Percentiles rank a stretch among this genome's conserved stretches.
phyloP scores from a whole-genome alignment of 768 basidiomycete genomes.

The Boletus speciosus region DNA sequence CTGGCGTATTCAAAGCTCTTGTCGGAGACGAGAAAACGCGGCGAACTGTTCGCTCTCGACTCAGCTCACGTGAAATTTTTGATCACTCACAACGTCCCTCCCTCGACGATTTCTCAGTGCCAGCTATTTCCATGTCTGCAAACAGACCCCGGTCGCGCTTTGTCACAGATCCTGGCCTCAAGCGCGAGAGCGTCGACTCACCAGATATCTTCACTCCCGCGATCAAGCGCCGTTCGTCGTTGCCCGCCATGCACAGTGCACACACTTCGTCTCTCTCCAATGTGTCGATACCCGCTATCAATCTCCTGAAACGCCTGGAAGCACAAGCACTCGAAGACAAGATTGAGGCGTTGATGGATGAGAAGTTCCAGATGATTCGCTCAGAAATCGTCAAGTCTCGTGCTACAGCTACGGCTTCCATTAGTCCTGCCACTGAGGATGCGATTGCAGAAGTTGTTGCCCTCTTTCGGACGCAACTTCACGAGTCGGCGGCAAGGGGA shows the following conservation, averaged over 20 bases:
- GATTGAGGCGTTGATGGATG: slow-evolving; percentile 62
- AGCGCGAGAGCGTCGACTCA: slow-evolving; percentile 26
- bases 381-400: slow-evolving; percentile 35
- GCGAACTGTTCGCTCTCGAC: slow-evolving; percentile 68
- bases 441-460: slow-evolving; percentile 65
- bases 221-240: slow-evolving; percentile 51
- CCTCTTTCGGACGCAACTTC: slow-evolving; percentile 64
- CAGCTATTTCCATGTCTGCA: slow-evolving; percentile 61
- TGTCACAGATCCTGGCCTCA: slow-evolving; percentile 54
- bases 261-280: slow-evolving; percentile 44
- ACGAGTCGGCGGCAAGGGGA: slow-evolving; percentile 55
- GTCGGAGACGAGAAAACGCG: slow-evolving; percentile 66
- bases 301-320: slow-evolving; percentile 55
- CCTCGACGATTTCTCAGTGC: slow-evolving; percentile 71
- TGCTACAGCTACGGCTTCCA: slow-evolving; percentile 24
- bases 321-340: slow-evolving; percentile 59
- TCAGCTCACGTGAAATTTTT: slow-evolving; percentile 70
- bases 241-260: slow-evolving; percentile 51
- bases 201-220: slow-evolving; percentile 45
- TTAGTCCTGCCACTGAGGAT: slow-evolving; percentile 51
- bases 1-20: slow-evolving; percentile 81
- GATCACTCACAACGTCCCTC: slow-evolving; percentile 68
- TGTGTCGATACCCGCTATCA: slow-evolving; percentile 43
- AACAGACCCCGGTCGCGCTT: slow-evolving; percentile 51
- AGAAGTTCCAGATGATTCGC: slow-evolving; percentile 56